Base-by-base conservation (phyloP, 1,284 basidiomycete species). In the Microbotryum scabiosae region DNA sequence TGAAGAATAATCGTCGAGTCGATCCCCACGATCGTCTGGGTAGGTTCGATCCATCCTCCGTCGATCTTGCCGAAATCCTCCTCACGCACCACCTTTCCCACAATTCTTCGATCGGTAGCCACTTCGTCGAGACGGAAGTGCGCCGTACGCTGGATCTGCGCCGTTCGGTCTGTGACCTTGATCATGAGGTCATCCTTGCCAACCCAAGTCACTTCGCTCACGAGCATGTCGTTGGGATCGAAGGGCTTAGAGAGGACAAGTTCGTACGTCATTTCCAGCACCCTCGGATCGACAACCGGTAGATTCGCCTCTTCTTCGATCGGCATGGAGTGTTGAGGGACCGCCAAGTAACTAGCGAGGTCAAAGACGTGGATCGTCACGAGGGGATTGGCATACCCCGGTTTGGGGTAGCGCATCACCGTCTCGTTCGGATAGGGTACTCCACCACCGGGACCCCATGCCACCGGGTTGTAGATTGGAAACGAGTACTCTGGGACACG, bases 371-470 rank as follows among this genome's bases (percentile, higher is more conserved):
- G 84, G n/a, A 90, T 82, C 10, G 84, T 82, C 36, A 90, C 90
- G 30, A 87, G 76, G 1, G 94, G 94, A 72, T 97, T 97, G 28
- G 83, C 81, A 72, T 86, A 94, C 2, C 93, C 94, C 14, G 93
- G 91, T 74, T 90, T 90, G 21, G 88, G 88, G 70, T 91, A 96
- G 73, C 87, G 86, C 85, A 96, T 92, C 57, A 79, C 80, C 45
- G 89, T 80, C 46, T 86, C 82, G 18, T 77, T 75, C 1, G 89
- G 87, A 74, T 96, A 96, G 26, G 89, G 88, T 12, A 41, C 49
- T 87, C 78, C 41, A 89, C 84, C 36, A 20, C 81, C 78, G 66
- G 84, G 78, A 49, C 82, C 77, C 72, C 87, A 79, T 1, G 81
- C 77, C 0, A 84, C 84, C 5, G 88, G 88, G 72, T 97, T 97